These are phyloP conservation scores for Dentipellis fragilis DNA, from an alignment of 768 basidiomycete genomes.

Conservation along the genomic window DNA sequence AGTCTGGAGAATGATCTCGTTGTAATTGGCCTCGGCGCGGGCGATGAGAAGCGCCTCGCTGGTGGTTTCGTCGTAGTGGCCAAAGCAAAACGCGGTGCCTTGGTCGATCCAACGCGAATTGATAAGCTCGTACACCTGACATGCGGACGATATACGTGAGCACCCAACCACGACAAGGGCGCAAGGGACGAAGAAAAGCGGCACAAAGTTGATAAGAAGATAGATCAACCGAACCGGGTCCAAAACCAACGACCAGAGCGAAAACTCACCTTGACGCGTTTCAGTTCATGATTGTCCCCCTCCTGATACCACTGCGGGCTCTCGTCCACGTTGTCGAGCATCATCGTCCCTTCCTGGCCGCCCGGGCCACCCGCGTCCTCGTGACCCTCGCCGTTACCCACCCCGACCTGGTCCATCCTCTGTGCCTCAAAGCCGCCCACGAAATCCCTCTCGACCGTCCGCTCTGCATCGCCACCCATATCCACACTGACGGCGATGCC, in stretches of 20 bases:
- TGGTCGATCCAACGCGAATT: conserved; percentile 90
- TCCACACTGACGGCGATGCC: conserved; percentile 1
- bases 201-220: not conserved
- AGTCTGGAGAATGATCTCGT: conserved; percentile 68
- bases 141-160: conserved; percentile 7
- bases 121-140: conserved; percentile 88
- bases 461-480: conserved; percentile 4
- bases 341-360: conserved; percentile 32
- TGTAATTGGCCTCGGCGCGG: conserved; percentile 66
- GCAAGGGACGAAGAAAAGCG: not conserved
- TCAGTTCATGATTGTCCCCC: conserved; percentile 56
- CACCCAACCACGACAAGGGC: not conserved
- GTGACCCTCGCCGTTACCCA: conserved; percentile 5
- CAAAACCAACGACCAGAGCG: conserved; percentile 12
- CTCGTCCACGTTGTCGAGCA: conserved; percentile 34
- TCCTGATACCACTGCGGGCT: conserved; percentile 56
- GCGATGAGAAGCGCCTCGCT: conserved; percentile 77
- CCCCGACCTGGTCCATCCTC: conserved; percentile 7
- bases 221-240: conserved; percentile 10
- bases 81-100: conserved; percentile 94
- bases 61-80: conserved; percentile 69
- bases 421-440: conserved; percentile 4
- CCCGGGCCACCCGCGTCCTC: conserved; percentile 29
- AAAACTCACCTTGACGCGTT: conserved; percentile 71
- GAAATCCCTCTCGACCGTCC: conserved; percentile 10